Percentiles rank a stretch among this genome's conserved stretches.
These are phyloP conservation scores for Boechera divaricarpa DNA, from an alignment of 345 rosid genomes.

Conservation along the genomic window DNA sequence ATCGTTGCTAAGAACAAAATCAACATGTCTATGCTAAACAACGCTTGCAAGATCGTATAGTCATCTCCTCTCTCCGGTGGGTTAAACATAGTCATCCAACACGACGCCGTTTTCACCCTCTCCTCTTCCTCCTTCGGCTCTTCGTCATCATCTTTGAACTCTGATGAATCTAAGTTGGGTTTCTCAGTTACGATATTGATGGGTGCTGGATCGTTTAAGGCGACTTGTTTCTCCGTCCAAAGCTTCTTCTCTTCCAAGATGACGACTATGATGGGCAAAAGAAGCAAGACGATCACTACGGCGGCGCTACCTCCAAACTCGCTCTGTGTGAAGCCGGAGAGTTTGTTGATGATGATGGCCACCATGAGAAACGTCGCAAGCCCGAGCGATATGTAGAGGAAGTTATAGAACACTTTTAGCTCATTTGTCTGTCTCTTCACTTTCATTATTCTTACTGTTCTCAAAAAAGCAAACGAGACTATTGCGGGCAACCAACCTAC, in stretches of 20 bases:
- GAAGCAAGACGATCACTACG: constrained; percentile 45
- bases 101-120: constrained; percentile 41
- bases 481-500: constrained; percentile 57
- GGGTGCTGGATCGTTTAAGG: constrained; percentile 39
- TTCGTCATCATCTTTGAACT: not conserved
- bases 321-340: constrained; percentile 43
- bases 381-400: constrained; percentile 56
- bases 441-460: constrained; percentile 51
- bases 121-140: not conserved
- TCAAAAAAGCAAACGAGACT: constrained; percentile 51
- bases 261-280: constrained; percentile 52
- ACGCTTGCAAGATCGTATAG: constrained; percentile 59
- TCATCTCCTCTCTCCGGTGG: constrained; percentile 61
- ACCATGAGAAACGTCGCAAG: constrained; percentile 60
- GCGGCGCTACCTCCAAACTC: constrained; percentile 52
- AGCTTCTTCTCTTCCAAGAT: constrained; percentile 52
- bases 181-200: constrained; percentile 44
- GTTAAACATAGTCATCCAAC: not conserved
- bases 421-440: constrained; percentile 44
- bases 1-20: constrained; percentile 54
- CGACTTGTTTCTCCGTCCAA: constrained; percentile 41
- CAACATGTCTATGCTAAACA: constrained; percentile 62
- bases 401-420: constrained; percentile 52
- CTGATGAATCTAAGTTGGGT: constrained; percentile 5
- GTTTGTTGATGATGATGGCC: constrained; percentile 49